Evolutionary conservation across 2,329 filamentous ascomycete species (phyloP), one percentile per base, ranked within the genome.

Genomic region (Amylocarpus encephaloides): DNA sequence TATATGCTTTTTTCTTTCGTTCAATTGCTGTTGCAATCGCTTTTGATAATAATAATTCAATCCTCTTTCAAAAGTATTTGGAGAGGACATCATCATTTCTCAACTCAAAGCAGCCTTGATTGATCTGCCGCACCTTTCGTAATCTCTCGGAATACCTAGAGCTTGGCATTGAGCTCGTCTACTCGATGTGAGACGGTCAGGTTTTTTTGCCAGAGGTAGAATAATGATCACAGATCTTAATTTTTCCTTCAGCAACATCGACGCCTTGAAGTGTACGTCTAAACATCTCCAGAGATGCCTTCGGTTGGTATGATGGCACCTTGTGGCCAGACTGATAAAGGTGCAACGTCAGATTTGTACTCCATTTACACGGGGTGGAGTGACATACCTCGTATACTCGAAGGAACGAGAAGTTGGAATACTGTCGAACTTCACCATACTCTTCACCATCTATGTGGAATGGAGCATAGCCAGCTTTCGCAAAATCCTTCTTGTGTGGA

Each of bases 381-480:
- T 11, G 48, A 22, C 16, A 43, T 39, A 53, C 55, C 48, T 63
- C 55, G 26, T 59, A 72, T 1, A 62, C 36, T 16, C 60, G 46
- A 6, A 57, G 18, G 42, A 62, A 62, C 2, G 54, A 57, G 26
- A 63, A 62, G 48, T 83, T 83, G 11, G 78, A 79, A 54, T 73
- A 79, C 60, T 83, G 78, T 5, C 79, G 71, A 0, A 82, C 80
- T 53, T 75, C 72, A 9, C 80, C 80, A 68, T 78, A 67, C 71
- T 75, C 68, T 9, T 70, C 69, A 12, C 70, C 71, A 54, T 81
- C 75, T 9, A 82, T 75, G 2, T 74, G 59, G 41, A 84, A 74
- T 6, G 78, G 74, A 0, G 73, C 70, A 58, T 83, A 84, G 0
- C 78, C 79, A 1, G 80, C 74, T 0, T 68, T 61, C 6, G 71